These are phyloP conservation scores for Saccharomycopsis hybrid DNA, from an alignment of 1,139 yeast species.

Conservation along the genomic window DNA sequence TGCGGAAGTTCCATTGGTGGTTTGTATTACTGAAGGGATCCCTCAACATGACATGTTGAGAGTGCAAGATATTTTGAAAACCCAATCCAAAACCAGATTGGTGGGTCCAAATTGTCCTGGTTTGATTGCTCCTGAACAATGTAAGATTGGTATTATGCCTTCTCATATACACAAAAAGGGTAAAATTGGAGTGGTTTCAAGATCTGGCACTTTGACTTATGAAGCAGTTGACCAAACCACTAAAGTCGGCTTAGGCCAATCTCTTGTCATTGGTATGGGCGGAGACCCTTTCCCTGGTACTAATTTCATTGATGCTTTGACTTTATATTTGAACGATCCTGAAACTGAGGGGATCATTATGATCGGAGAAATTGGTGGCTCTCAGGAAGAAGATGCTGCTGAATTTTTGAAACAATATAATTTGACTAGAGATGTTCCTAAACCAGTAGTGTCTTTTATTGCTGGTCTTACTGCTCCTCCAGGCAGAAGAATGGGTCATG, in stretches of 20 bases:
- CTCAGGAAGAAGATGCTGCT: conserved; percentile 98
- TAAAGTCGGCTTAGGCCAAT: conserved; percentile 90
- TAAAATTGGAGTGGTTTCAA: conserved; percentile 88
- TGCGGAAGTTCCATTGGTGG: conserved; percentile 94
- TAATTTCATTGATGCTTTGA: conserved; percentile 92
- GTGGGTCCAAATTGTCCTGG: conserved; percentile 99
- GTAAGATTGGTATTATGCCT: conserved; percentile 99
- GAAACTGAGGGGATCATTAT: conserved; percentile 96
- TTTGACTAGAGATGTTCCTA: conserved; percentile 84
- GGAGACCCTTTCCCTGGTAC: conserved; percentile 99
- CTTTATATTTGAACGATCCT: conserved; percentile 81
- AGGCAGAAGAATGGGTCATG: conserved; percentile 99
- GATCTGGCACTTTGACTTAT: conserved; percentile 97
- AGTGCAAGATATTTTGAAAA: conserved; percentile 87
- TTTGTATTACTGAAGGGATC: conserved; percentile 96
- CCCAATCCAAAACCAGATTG: conserved; percentile 91
- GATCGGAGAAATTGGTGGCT: conserved; percentile 99
- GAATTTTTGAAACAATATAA: conserved; percentile 90
- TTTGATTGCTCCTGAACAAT: conserved; percentile 93
- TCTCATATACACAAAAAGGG: conserved; percentile 90
- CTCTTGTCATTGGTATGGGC: conserved; percentile 97
- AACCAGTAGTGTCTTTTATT: conserved; percentile 97
- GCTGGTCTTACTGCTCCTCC: conserved; percentile 99
- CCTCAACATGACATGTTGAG: conserved; percentile 99
- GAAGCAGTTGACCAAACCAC: conserved; percentile 99